These are phyloP conservation scores for Schizothecium vesticola DNA, from an alignment of 495 filamentous ascomycete genomes.

Conservation along the genomic window DNA sequence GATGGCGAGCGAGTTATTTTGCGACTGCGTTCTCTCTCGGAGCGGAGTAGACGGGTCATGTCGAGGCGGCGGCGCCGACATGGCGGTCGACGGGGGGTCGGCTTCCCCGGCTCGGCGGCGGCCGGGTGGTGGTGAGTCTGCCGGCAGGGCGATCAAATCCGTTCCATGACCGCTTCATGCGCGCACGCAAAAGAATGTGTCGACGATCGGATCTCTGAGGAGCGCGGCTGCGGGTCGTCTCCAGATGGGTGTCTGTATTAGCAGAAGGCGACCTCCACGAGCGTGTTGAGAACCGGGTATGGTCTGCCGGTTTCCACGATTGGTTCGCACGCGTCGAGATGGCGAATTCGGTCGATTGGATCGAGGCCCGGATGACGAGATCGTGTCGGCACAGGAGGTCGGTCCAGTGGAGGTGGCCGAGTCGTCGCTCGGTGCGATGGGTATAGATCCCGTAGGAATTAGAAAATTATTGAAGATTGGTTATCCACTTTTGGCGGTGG, in stretches of 20 bases:
- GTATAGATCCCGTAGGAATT: constrained; percentile 4
- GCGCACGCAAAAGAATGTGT: background rate
- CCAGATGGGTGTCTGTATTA: constrained; percentile 5
- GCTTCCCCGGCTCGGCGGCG: constrained; percentile 22
- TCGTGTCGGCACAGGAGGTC: background rate
- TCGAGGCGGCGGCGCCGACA: constrained; percentile 33
- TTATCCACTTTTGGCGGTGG: constrained; percentile 1
- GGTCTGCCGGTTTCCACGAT: background rate
- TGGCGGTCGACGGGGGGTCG: constrained; percentile 23
- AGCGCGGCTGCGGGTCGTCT: background rate
- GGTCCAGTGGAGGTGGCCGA: constrained; percentile 5
- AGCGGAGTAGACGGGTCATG: constrained; percentile 41
- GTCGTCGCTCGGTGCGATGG: background rate
- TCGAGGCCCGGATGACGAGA: background rate
- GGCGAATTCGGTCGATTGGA: constrained; percentile 1
- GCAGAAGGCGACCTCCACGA: constrained; percentile 8
- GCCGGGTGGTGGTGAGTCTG: constrained; percentile 25
- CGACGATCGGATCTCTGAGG: background rate
- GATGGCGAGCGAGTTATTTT: constrained; percentile 47
- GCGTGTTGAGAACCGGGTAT: background rate
- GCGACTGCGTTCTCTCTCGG: constrained; percentile 51
- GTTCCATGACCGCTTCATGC: constrained; percentile 33
- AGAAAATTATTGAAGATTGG: constrained; percentile 13
- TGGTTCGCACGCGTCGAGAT: background rate
- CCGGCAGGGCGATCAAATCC: constrained; percentile 25